These are phyloP conservation scores for Gossypium davidsonii DNA, from an alignment of 441 rosid genomes.

Conservation along the genomic window DNA sequence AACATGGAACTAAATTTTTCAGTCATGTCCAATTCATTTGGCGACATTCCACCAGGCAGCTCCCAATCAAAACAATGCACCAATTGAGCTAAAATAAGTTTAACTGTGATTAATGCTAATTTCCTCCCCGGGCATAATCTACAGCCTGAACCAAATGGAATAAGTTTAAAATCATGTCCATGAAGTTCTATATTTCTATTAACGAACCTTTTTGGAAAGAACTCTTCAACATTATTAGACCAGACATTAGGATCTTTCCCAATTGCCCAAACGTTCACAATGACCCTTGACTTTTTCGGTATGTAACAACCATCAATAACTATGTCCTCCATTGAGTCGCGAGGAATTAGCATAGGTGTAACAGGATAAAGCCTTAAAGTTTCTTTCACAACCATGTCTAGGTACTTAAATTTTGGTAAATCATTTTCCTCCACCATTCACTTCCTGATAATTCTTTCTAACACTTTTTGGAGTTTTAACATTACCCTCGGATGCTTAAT, in stretches of 20 bases:
- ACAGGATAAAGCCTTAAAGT: constrained; percentile 22
- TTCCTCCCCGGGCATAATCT: neutral
- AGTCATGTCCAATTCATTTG: constrained; percentile 14
- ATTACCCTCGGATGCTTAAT: constrained; percentile 5
- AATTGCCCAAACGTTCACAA: constrained; percentile 14
- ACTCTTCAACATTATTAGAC: neutral
- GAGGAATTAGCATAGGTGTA: constrained; percentile 23
- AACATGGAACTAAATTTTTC: neutral
- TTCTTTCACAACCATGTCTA: constrained; percentile 15
- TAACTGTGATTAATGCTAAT: constrained; percentile 11
- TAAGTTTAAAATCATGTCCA: neutral
- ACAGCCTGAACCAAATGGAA: constrained; percentile 1
- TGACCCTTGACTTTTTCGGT: constrained; percentile 20
- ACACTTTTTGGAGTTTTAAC: constrained; percentile 10
- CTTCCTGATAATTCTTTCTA: constrained; percentile 14
- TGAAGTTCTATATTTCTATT: constrained; percentile 1
- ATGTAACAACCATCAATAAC: constrained; percentile 16
- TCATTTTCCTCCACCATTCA: constrained; percentile 29
- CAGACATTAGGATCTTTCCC: neutral
- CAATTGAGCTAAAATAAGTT: constrained; percentile 18
- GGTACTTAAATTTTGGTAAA: constrained; percentile 16
- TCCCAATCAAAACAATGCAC: constrained; percentile 26
- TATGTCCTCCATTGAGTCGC: constrained; percentile 16
- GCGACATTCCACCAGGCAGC: constrained; percentile 16
- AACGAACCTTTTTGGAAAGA: neutral